Evolutionary conservation across 2,329 filamentous ascomycete genomes (phyloP).

Genomic region (Colletotrichum sp.): DNA sequence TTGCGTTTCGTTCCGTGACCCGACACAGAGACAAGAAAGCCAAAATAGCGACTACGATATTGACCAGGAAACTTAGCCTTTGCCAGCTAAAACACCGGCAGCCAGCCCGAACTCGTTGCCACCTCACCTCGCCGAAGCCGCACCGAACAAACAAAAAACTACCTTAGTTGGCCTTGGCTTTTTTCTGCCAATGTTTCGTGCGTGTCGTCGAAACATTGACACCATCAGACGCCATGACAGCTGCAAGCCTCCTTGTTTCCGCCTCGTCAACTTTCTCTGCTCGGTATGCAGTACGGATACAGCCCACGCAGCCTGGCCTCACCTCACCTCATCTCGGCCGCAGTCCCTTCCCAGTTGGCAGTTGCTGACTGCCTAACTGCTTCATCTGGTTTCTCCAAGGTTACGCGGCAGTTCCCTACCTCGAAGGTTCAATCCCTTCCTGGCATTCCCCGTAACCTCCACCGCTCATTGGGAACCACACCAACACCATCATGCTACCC

Average conservation of each 20-base stretch:
- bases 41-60: neutral
- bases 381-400: neutral
- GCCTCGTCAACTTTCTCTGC: neutral
- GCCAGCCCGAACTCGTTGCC: neutral
- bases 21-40: neutral
- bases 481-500: neutral
- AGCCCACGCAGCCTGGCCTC: neutral
- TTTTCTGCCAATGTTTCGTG: conserved; percentile 12
- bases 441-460: neutral
- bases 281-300: neutral
- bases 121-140: neutral
- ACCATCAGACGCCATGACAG: neutral
- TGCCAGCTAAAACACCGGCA: neutral
- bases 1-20: neutral
- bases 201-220: conserved; percentile 13
- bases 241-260: neutral
- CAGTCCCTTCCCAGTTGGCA: neutral
- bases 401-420: neutral
- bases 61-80: neutral
- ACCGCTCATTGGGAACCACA: neutral
- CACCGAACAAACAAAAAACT: neutral
- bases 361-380: neutral
- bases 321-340: neutral
- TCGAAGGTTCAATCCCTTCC: neutral
- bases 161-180: neutral